phyloP scores from a whole-genome alignment of 2,329 filamentous ascomycete genomes.

The Aspergillus intermedius region DNA sequence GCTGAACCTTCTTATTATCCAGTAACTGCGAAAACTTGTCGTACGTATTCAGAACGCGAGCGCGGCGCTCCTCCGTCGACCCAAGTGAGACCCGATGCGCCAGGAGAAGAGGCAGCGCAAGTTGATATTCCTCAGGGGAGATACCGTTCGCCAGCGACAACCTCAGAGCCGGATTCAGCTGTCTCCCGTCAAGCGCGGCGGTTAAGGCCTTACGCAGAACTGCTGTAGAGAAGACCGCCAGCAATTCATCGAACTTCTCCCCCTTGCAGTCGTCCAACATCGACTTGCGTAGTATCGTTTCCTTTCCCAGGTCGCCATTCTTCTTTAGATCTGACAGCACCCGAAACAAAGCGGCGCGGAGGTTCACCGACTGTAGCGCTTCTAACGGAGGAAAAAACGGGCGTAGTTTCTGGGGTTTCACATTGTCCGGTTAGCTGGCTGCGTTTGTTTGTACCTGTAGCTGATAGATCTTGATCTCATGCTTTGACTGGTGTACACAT shows the following conservation, averaged over 20 bases:
- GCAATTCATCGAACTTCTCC: slow-evolving; percentile 78
- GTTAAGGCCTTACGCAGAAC: slow-evolving; percentile 66
- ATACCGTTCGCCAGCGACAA: slow-evolving; percentile 49
- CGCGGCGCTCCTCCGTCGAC: slow-evolving; percentile 54
- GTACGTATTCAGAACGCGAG: slow-evolving; percentile 54
- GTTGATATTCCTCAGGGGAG: slow-evolving; percentile 27
- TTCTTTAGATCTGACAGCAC: slow-evolving; percentile 82
- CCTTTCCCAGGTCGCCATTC: slow-evolving; percentile 71
- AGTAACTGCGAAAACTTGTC: slow-evolving; percentile 59
- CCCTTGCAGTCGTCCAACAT: slow-evolving; percentile 97
- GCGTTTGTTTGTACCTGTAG: slow-evolving; percentile 1
- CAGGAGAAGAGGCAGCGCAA: slow-evolving; percentile 60
- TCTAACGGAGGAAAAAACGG: slow-evolving; percentile 88
- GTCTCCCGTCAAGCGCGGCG: slow-evolving; percentile 30
- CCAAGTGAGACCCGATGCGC: slow-evolving; percentile 64
- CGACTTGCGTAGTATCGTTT: slow-evolving; percentile 77
- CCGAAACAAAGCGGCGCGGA: slow-evolving; percentile 76
- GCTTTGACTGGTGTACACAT: slow-evolving; percentile 10
- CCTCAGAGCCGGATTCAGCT: slow-evolving; percentile 47
- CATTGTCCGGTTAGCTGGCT: slow-evolving; percentile 6
- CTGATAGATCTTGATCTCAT: background rate
- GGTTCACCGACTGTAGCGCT: slow-evolving; percentile 81
- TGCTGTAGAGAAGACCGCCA: slow-evolving; percentile 74
- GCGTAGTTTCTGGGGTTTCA: slow-evolving; percentile 63
- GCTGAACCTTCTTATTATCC: slow-evolving; percentile 54